Evolutionary conservation across 2,329 filamentous ascomycete genomes (phyloP), one percentile per base, ranked within the genome.

Genomic region (Scopulariopsis brevicaulis): DNA sequence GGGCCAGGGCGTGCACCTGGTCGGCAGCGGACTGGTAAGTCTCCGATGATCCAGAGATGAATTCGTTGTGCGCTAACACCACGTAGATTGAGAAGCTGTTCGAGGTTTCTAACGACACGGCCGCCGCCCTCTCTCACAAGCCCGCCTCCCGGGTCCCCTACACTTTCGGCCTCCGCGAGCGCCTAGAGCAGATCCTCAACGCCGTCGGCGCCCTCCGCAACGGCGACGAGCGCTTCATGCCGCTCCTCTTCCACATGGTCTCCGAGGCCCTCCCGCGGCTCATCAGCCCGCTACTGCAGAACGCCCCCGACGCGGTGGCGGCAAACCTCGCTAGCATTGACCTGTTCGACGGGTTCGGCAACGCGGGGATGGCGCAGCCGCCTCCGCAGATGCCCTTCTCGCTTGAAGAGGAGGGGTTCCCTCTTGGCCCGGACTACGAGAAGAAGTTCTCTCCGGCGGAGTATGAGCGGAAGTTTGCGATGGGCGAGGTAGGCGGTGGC

Each of bases 81-180:
- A 5, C 51, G 0, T 63, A 86, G 82, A 83, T 94, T 60, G 89
- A 92, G 67, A 93, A 93, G 67, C 73, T 96, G 14, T 82, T 94
- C 64, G 87, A 92, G 63, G 81, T 92, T 40, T 84, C 88, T 14
- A 87, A 81, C 24, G 60, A 59, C 24, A 58, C 60, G 4, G 35
- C 59, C 34, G 54, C 59, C 11, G 61, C 61, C 40, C 82, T 96
- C 58, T 79, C 85, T 10, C 76, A 85, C 55, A 82, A 85, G 55
- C 81, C 83, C 1, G 72, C 81, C 0, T 78, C 82, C 3, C 75
- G 81, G 2, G 78, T 82, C 46, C 80, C 82, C 1, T 90, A 89
- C 66, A 76, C 79, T 24, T 69, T 81, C 43, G 84, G 85, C 0
- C 88, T 89, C 3, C 84, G 84, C 40, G 87, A 93, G 65, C 85